Percentiles rank a stretch among this genome's conserved stretches.
phyloP scores from a whole-genome alignment of 441 rosid species.

The Euphorbia celastroides region DNA sequence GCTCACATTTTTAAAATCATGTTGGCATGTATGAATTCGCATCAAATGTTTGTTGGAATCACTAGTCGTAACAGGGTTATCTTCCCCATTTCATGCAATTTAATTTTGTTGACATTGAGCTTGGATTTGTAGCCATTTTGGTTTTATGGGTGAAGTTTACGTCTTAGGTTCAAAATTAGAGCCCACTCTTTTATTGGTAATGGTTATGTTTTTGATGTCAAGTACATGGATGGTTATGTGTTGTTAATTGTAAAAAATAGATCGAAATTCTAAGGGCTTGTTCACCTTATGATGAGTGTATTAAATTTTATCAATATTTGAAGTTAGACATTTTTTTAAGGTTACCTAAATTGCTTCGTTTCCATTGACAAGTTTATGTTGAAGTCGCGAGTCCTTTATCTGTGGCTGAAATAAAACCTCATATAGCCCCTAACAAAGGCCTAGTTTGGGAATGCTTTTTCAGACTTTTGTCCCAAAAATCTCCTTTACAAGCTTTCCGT shows the following conservation, averaged over 20 bases:
- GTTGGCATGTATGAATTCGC: background rate
- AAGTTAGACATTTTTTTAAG: background rate
- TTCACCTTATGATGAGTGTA: background rate
- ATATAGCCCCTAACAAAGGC: too few species aligned
- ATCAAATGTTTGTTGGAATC: background rate
- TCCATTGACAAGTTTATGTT: background rate
- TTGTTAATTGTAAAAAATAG: background rate
- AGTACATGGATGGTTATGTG: background rate
- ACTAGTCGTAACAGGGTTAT: background rate
- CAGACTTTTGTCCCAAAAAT: too few species aligned
- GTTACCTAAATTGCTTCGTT: too few species aligned
- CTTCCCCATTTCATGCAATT: background rate
- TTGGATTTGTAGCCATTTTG: background rate
- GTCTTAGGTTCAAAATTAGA: background rate
- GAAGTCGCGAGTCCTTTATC: background rate
- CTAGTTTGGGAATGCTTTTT: too few species aligned
- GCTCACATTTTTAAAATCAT: background rate
- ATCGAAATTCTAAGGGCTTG: background rate
- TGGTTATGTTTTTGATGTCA: background rate
- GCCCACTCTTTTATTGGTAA: too few species aligned
- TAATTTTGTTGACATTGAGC: background rate
- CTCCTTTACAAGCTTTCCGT: too few species aligned
- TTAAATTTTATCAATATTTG: background rate
- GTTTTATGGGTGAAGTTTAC: background rate
- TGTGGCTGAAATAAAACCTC: too few species aligned